Conservation (phyloP, 2,329 filamentous ascomycete species). For the Arthrobotrys musiformis region DNA sequence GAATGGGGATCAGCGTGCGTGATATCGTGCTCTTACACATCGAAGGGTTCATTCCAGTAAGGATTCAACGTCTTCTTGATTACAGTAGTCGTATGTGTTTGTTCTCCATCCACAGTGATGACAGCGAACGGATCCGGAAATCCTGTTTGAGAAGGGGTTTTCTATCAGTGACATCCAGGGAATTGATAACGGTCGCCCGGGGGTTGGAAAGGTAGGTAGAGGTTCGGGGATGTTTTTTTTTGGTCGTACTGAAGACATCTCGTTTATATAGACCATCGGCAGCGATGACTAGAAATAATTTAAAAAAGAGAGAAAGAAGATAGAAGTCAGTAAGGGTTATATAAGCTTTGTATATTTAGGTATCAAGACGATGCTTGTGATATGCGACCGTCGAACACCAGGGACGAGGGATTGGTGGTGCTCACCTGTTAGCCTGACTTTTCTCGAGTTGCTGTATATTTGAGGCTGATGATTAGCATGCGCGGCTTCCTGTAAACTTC, state of each 20-base stretch:
- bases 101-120: constrained; percentile 95
- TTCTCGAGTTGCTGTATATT: constrained; percentile 54
- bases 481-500: constrained; percentile 26
- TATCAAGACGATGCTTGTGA: neutral
- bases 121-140: constrained; percentile 98
- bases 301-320: neutral
- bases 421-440: constrained; percentile 55
- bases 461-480: constrained; percentile 50
- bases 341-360: neutral
- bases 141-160: constrained; percentile 68
- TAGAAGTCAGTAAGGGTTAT: constrained; percentile 7
- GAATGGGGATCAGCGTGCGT: neutral
- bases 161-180: constrained; percentile 8
- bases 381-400: neutral
- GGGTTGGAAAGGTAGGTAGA: constrained; percentile 54
- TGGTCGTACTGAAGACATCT: constrained; percentile 90
- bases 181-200: constrained; percentile 3
- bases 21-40: constrained; percentile 74
- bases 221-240: neutral
- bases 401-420: neutral
- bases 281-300: constrained; percentile 82
- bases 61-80: constrained; percentile 98
- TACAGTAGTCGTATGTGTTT: constrained; percentile 96
- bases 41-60: constrained; percentile 99
- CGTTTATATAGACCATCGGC: constrained; percentile 98